Percentiles rank a stretch among this genome's conserved stretches.
phyloP scores from a whole-genome alignment of 1,139 yeast species.

The Nakaseomyces bracarensis region DNA sequence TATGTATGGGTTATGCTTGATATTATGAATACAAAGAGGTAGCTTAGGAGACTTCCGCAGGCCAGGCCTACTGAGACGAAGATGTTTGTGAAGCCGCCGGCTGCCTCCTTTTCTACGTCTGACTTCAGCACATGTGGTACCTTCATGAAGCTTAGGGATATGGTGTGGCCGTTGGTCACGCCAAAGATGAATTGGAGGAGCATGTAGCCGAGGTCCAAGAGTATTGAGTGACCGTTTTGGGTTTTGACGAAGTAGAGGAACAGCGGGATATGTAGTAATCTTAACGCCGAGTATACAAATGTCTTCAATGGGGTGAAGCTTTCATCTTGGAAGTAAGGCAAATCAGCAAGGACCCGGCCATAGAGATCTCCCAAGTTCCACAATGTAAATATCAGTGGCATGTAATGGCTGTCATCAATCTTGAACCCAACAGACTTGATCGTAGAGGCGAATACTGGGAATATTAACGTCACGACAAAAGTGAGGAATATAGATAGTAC shows the following conservation, averaged over 20 bases:
- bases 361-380: conserved; percentile 88
- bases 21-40: conserved; percentile 43
- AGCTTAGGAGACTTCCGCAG: conserved; percentile 67
- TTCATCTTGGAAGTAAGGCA: conserved; percentile 18
- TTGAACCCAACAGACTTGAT: conserved; percentile 39
- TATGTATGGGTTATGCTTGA: not conserved
- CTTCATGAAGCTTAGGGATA: conserved; percentile 74
- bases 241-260: conserved; percentile 46
- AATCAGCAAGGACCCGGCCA: conserved; percentile 67
- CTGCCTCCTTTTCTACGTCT: conserved; percentile 74
- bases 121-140: conserved; percentile 52
- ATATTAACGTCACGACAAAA: conserved; percentile 67
- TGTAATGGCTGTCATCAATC: conserved; percentile 39
- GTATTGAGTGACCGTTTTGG: conserved; percentile 31
- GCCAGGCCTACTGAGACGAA: conserved; percentile 70
- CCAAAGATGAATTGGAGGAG: conserved; percentile 72
- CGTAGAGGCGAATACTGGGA: conserved; percentile 83
- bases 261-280: conserved; percentile 54
- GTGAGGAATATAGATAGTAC: conserved; percentile 66
- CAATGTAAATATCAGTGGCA: conserved; percentile 68
- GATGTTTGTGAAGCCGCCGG: conserved; percentile 85
- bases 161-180: conserved; percentile 74
- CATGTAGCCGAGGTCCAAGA: conserved; percentile 62
- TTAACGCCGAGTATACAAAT: conserved; percentile 44
- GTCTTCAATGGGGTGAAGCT: conserved; percentile 30